phyloP scores from a whole-genome alignment of 2,329 filamentous ascomycete genomes.

The Trichocomaceae sp. region DNA sequence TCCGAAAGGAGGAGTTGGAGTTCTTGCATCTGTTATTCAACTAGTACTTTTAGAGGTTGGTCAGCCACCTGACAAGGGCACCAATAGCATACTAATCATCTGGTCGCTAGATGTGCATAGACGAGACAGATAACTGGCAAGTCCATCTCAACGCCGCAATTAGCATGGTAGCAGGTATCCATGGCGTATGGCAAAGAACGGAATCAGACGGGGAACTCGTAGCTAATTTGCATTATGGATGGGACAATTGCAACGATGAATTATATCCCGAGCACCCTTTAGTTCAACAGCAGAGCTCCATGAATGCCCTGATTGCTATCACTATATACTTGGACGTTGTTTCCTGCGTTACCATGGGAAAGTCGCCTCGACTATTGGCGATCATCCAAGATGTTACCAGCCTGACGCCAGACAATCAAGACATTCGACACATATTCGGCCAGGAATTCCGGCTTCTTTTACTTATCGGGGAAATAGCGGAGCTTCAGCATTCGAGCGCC shows the following conservation, averaged over 20 bases:
- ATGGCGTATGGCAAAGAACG: not conserved
- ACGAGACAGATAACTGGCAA: constrained; percentile 5
- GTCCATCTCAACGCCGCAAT: constrained; percentile 3
- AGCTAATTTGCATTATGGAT: not conserved
- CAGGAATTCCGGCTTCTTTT: constrained; percentile 1
- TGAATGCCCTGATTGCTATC: constrained; percentile 4
- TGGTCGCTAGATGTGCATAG: not conserved
- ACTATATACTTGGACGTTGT: constrained; percentile 1
- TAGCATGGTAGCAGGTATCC: not conserved
- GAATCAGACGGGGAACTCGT: not conserved
- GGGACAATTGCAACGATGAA: not conserved
- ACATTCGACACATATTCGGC: constrained; percentile 3
- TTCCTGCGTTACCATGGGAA: constrained; percentile 4
- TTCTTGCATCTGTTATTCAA: constrained; percentile 4
- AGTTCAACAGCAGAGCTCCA: constrained; percentile 3
- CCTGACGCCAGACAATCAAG: not conserved
- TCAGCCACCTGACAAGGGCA: not conserved
- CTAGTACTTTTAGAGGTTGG: constrained; percentile 4
- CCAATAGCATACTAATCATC: not conserved
- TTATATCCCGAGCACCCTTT: not conserved
- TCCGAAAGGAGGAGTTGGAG: not conserved
- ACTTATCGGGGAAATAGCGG: constrained; percentile 1
- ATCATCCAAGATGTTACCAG: not conserved
- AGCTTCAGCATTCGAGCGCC: not conserved
- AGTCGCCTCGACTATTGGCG: not conserved